Evolutionary conservation across 257 asterid species (phyloP).

Genomic region (Leptodermis oblonga): DNA sequence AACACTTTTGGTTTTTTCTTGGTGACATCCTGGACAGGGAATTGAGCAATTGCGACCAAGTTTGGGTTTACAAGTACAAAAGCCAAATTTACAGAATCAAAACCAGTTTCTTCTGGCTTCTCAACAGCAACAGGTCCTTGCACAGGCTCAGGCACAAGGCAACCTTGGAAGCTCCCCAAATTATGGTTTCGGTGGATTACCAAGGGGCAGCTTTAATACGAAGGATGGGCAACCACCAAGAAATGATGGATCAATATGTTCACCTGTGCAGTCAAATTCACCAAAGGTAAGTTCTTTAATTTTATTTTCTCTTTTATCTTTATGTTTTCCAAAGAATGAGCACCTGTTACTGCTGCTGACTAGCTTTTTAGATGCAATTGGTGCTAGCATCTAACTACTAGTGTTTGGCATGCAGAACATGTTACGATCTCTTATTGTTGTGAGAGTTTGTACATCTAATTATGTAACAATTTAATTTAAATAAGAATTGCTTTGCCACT

Average conservation of each 20-base stretch:
- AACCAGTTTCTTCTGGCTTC: slow-evolving; percentile 84
- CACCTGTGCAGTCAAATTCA: slow-evolving; percentile 91
- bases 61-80: slow-evolving; percentile 88
- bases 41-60: slow-evolving; percentile 88
- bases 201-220: slow-evolving; percentile 67
- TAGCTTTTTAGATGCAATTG: neutral
- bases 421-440: neutral
- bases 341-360: neutral
- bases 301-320: too few species aligned
- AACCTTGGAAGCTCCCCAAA: slow-evolving; percentile 65
- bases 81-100: slow-evolving; percentile 72
- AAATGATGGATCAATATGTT: slow-evolving; percentile 96
- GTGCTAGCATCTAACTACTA: neutral
- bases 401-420: neutral
- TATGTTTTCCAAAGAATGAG: slow-evolving; percentile 12
- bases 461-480: neutral
- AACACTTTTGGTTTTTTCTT: slow-evolving; percentile 20
- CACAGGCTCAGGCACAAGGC: slow-evolving; percentile 94
- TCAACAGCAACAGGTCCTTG: slow-evolving; percentile 92
- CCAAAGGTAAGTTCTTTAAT: slow-evolving; percentile 53
- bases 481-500: neutral
- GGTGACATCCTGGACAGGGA: slow-evolving; percentile 52
- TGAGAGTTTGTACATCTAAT: neutral
- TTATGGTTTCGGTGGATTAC: slow-evolving; percentile 88
- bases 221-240: slow-evolving; percentile 93